Base-by-base conservation (phyloP, 352 stramenopile genomes). In the Phytophthora citricola region DNA sequence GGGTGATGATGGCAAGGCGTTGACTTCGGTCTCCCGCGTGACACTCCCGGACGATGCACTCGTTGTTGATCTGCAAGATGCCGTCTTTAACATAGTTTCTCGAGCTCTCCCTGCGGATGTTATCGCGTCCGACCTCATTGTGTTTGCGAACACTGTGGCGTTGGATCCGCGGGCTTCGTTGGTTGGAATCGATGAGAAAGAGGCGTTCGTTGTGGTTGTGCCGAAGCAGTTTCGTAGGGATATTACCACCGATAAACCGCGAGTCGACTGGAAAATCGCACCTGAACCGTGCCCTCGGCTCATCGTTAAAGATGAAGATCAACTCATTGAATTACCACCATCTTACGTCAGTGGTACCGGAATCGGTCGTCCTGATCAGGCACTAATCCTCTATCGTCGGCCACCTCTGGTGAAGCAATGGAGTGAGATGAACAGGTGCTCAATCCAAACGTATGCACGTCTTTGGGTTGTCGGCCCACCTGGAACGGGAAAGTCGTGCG, bases 391-490 rank as follows among this genome's bases (percentile, higher is more conserved):
- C 24, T 26, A 26, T 26, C 24, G 24, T 26, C 24, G 24, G 24
- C 24, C 24, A 26, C 24, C 24, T 26, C 24, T 26, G 24, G 24
- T 26, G 24, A 26, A 26, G 24, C 45, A 58, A 51, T 65, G 57
- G 46, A 50, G 58, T 38, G 57, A 52, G 26, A 65, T 65, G 3
- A 38, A 58, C 20, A 48, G 57, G 26, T 58, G 38, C 8, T 65
- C 57, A 44, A 57, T 65, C 15, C 10, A 40, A n/a, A 51, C 34
- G 22, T 49, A 56, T 51, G 57, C 57, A n/a, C 47, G 1, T 45
- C 57, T 58, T 34, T 58, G 57, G 57, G 22, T 58, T 27, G 47
- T 58, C 7, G 47, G 46, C 4, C 46, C 57, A 38, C 46, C 47
- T 43, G 46, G 57, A 15, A 51, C 29, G 29, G 29, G 29, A 34